Evolutionary conservation across 176 grass and related monocot species (phyloP).

Genomic region (Cenchrus fungigraminus): DNA sequence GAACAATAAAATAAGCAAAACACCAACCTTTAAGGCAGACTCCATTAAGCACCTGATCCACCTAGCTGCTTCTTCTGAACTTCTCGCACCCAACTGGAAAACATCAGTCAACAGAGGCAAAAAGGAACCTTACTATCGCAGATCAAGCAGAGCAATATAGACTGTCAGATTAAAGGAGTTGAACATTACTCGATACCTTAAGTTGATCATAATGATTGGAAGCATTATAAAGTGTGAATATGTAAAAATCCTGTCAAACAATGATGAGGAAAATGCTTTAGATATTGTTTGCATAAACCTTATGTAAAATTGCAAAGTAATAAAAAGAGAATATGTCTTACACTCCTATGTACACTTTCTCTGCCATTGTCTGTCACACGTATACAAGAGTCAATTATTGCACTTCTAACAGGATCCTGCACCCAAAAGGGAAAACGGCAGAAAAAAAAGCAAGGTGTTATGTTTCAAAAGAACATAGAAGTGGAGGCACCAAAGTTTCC

Average conservation of each 20-base stretch:
- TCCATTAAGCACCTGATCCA: slow-evolving; percentile 91
- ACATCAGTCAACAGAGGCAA: slow-evolving; percentile 25
- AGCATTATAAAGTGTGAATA: slow-evolving; percentile 90
- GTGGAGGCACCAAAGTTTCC: neutral
- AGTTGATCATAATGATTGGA: slow-evolving; percentile 85
- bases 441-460: slow-evolving; percentile 27
- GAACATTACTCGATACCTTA: slow-evolving; percentile 60
- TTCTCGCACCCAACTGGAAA: slow-evolving; percentile 92
- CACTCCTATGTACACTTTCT: slow-evolving; percentile 88
- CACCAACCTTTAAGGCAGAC: slow-evolving; percentile 68
- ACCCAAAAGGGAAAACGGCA: slow-evolving; percentile 25
- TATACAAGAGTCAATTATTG: slow-evolving; percentile 75
- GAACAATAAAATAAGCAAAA: slow-evolving; percentile 43
- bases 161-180: neutral
- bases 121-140: slow-evolving; percentile 18
- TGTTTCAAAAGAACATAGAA: slow-evolving; percentile 35
- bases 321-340: slow-evolving; percentile 40
- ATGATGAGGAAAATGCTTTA: slow-evolving; percentile 12
- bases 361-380: slow-evolving; percentile 91
- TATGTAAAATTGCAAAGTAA: slow-evolving; percentile 6
- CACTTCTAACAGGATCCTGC: slow-evolving; percentile 93
- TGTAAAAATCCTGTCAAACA: slow-evolving; percentile 78
- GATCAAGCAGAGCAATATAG: slow-evolving; percentile 33
- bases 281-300: neutral
- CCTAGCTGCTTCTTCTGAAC: slow-evolving; percentile 94